Evolutionary conservation across 345 rosid species (phyloP), one percentile per base, ranked within the genome.

Genomic region (Cardamine resedifolia): DNA sequence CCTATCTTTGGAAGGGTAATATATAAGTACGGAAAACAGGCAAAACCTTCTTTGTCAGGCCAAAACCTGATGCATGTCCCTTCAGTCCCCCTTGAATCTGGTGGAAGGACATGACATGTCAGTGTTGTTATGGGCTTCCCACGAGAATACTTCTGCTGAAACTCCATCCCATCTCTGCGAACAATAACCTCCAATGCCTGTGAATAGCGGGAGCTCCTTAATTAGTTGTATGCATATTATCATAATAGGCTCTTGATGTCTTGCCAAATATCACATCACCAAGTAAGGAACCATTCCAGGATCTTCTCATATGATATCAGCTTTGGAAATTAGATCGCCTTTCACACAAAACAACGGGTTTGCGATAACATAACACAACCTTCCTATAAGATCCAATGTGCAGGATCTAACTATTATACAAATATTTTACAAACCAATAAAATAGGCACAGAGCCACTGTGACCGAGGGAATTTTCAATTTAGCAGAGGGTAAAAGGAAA

Each of bases 1-100:
- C 26, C 23, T 26, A 51, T 56, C 63, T 58, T 31, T 28, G 44
- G 64, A 55, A 48, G 47, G 61, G 24, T 58, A 50, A 66, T 48
- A 26, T 27, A 16, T 6, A 55, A 63, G 52, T 51, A 33, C 0
- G 6, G 58, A 53, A 60, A 47, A 10, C 24, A 66, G 71, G 70
- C 24, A 51, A 56, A 81, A 94, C 98, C 94, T 85, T 89, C 85
- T 80, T 85, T 83, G 85, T 94, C 98, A 62, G 98, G 98, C 97
- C 98, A 91, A 83, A 94, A 94, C 67, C 82, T 79, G 77, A 94
- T 85, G 66, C 79, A 6, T 59, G 97, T 94, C 68, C 98, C 98
- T 74, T 79, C 78, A 52, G 67, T 78, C 68, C 70, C 84, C 75
- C 79, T 85, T 39, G 81, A 81, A 66, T 89, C 98, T 69, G 60